Conservation (phyloP, 331 rosid genomes). For the Acacia pycnantha region DNA sequence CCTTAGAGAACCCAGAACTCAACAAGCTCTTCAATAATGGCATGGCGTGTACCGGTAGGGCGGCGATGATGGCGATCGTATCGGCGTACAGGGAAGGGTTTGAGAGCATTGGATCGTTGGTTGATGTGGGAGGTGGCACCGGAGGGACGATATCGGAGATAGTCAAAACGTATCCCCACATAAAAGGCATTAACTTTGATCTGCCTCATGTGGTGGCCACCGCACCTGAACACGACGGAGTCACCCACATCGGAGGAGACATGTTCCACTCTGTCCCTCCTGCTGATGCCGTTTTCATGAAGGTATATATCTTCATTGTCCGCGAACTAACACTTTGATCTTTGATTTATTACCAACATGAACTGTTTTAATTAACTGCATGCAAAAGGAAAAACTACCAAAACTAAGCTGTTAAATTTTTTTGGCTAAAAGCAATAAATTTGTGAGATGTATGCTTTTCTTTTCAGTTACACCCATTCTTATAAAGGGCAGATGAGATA, state of each 20-base stretch:
- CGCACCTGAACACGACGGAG: constrained; percentile 36
- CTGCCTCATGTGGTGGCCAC: constrained; percentile 45
- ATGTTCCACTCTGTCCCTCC: constrained; percentile 45
- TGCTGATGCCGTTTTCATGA: constrained; percentile 52
- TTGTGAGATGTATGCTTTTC: too few relatives aligned
- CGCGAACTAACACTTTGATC: background rate
- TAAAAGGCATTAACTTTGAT: constrained; percentile 51
- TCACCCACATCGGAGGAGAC: constrained; percentile 51
- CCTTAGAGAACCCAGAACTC: constrained; percentile 32
- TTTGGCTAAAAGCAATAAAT: too few relatives aligned
- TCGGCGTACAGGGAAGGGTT: constrained; percentile 38
- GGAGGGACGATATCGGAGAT: constrained; percentile 39
- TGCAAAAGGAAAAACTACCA: too few relatives aligned
- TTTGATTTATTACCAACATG: background rate
- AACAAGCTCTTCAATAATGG: constrained; percentile 42
- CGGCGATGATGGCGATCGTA: constrained; percentile 23
- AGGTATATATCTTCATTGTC: constrained; percentile 26
- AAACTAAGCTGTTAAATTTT: too few relatives aligned
- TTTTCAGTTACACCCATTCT: too few relatives aligned
- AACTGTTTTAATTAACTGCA: too few relatives aligned
- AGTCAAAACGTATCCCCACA: constrained; percentile 40
- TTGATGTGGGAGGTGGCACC: constrained; percentile 59
- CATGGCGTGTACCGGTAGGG: constrained; percentile 40
- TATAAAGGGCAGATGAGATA: too few relatives aligned
- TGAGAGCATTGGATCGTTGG: constrained; percentile 22